These are phyloP conservation scores for Botrytis tulipae DNA, from an alignment of 2,329 filamentous ascomycete genomes.

Conservation along the genomic window DNA sequence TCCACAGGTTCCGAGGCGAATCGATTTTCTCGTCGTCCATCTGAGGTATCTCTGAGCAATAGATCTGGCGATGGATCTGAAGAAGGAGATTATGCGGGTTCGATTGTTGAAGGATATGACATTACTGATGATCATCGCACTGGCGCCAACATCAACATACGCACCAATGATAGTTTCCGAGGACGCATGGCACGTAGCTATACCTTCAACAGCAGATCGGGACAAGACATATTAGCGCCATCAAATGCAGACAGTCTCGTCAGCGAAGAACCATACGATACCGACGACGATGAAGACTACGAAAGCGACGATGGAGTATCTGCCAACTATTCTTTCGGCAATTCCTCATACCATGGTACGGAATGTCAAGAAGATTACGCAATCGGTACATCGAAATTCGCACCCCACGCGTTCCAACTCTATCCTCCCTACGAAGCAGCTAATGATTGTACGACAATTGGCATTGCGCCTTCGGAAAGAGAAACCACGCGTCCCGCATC, in stretches of 20 bases:
- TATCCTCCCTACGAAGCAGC: background rate
- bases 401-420: background rate
- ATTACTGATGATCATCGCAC: background rate
- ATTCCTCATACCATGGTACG: conserved; percentile 7
- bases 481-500: background rate
- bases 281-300: background rate
- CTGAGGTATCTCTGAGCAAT: background rate
- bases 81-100: conserved; percentile 9
- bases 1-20: background rate
- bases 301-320: background rate
- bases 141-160: background rate
- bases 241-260: background rate
- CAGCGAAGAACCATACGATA: background rate
- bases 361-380: conserved; percentile 12
- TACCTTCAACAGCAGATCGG: background rate
- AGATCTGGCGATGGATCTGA: background rate
- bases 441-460: background rate
- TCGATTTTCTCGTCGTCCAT: background rate
- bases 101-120: conserved; percentile 1
- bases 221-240: background rate
- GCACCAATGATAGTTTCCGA: background rate
- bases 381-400: conserved; percentile 1
- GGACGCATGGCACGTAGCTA: background rate
- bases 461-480: background rate
- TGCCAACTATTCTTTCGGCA: background rate